These are phyloP conservation scores for Sporothrix humicola DNA, from an alignment of 2,329 filamentous ascomycete genomes.

Conservation along the genomic window DNA sequence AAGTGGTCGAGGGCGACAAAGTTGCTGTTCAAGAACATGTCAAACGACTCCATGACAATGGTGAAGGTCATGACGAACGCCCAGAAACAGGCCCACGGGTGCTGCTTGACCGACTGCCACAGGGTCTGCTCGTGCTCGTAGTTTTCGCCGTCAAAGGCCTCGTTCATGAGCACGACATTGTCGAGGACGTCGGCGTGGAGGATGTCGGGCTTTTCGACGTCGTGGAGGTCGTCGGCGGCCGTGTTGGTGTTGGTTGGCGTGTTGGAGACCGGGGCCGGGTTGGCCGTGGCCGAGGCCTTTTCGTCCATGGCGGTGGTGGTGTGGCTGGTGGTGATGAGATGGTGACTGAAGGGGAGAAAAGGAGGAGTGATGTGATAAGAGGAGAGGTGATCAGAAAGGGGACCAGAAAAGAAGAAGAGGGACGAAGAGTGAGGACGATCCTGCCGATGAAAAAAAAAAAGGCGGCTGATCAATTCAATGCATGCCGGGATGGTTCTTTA, in stretches of 20 bases:
- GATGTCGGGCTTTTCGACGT: slow-evolving; percentile 47
- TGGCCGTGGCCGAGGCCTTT: background rate
- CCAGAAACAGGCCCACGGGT: slow-evolving; percentile 48
- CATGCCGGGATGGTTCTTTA: background rate
- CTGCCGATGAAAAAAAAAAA: background rate
- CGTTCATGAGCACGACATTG: slow-evolving; percentile 50
- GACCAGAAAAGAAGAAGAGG: background rate
- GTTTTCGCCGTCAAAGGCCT: slow-evolving; percentile 62
- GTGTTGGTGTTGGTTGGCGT: background rate
- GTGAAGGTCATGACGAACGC: slow-evolving; percentile 49
- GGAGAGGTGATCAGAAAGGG: background rate
- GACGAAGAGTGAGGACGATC: background rate
- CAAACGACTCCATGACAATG: slow-evolving; percentile 67
- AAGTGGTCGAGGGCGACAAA: slow-evolving; percentile 62
- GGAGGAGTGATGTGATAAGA: background rate
- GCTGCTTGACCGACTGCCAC: slow-evolving; percentile 43
- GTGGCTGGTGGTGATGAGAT: too few relatives aligned
- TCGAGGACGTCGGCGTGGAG: slow-evolving; percentile 60
- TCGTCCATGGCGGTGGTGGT: background rate
- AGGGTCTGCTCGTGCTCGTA: slow-evolving; percentile 46
- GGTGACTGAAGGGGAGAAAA: too few relatives aligned
- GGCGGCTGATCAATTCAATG: slow-evolving; percentile 14
- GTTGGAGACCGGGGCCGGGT: background rate
- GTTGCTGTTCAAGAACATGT: slow-evolving; percentile 64
- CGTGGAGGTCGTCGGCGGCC: background rate